These are phyloP conservation scores for Penicillium corylophilum DNA, from an alignment of 2,329 filamentous ascomycete species.

Conservation along the genomic window DNA sequence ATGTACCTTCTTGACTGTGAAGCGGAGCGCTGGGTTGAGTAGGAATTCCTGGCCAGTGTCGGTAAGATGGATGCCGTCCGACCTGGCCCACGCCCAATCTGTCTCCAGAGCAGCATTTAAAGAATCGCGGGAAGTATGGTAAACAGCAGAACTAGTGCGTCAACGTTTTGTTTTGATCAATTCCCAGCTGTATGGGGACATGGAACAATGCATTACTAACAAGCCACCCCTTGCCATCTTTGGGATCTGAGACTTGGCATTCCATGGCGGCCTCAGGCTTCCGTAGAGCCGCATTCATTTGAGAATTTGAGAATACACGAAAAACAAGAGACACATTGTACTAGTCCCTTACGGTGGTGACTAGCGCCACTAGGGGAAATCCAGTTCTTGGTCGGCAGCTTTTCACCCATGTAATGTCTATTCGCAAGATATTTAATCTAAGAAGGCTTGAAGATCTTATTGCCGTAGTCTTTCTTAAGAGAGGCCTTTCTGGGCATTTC, in stretches of 20 bases:
- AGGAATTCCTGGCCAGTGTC: conserved; percentile 5
- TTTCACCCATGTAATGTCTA: too few relatives aligned
- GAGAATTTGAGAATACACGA: too few relatives aligned
- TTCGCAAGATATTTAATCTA: too few relatives aligned
- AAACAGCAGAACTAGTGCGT: neutral
- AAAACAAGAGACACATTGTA: too few relatives aligned
- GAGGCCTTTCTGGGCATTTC: too few relatives aligned
- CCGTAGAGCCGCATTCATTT: too few relatives aligned
- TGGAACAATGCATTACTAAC: neutral
- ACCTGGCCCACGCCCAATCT: conserved; percentile 3
- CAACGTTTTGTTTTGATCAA: neutral
- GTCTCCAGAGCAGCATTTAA: conserved; percentile 1
- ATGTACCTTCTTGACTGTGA: conserved; percentile 11
- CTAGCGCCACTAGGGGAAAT: too few relatives aligned
- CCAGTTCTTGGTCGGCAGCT: too few relatives aligned
- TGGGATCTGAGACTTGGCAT: neutral
- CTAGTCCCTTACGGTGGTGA: too few relatives aligned
- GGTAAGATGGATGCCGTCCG: conserved; percentile 4
- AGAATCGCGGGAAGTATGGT: neutral
- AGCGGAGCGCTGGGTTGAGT: conserved; percentile 10
- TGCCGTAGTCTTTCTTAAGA: too few relatives aligned
- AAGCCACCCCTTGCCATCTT: neutral
- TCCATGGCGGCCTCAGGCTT: neutral
- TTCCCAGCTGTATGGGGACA: neutral
- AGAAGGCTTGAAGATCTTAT: too few relatives aligned